Conservation (phyloP, 2,329 filamentous ascomycete genomes). For the Bertia moriformis region DNA sequence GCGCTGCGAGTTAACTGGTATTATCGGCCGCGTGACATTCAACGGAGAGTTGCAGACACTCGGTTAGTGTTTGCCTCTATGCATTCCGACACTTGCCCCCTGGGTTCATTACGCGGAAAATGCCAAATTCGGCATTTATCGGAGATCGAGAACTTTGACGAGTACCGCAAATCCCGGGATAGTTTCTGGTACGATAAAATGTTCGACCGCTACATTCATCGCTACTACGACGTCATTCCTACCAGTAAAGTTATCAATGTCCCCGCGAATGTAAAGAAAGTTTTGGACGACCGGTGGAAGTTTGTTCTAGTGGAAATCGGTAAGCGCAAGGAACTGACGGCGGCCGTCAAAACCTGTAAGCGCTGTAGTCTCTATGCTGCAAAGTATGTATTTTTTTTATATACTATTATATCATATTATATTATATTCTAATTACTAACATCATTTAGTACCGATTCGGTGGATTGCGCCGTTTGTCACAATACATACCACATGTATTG, state of each 20-base stretch:
- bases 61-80: constrained; percentile 89
- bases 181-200: constrained; percentile 95
- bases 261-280: constrained; percentile 84
- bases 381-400: constrained; percentile 41
- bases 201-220: constrained; percentile 95
- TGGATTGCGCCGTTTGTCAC: constrained; percentile 88
- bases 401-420: constrained; percentile 2
- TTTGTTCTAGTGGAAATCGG: constrained; percentile 89
- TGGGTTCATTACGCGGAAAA: constrained; percentile 84
- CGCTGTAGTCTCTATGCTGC: constrained; percentile 83
- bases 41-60: constrained; percentile 79
- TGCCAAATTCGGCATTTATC: constrained; percentile 79
- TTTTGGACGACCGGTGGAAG: constrained; percentile 90
- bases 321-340: constrained; percentile 86
- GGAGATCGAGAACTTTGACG: constrained; percentile 70
- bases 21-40: constrained; percentile 90
- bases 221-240: constrained; percentile 92
- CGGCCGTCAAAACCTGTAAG: constrained; percentile 91
- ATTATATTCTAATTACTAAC: constrained; percentile 1
- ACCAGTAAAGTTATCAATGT: constrained; percentile 90
- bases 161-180: constrained; percentile 72
- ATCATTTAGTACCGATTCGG: constrained; percentile 64
- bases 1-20: constrained; percentile 94
- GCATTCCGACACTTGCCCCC: constrained; percentile 91
- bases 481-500: constrained; percentile 98